Evolutionary conservation across 768 basidiomycete genomes (phyloP), one percentile per base, ranked within the genome.

Genomic region (Boletus patriciae): DNA sequence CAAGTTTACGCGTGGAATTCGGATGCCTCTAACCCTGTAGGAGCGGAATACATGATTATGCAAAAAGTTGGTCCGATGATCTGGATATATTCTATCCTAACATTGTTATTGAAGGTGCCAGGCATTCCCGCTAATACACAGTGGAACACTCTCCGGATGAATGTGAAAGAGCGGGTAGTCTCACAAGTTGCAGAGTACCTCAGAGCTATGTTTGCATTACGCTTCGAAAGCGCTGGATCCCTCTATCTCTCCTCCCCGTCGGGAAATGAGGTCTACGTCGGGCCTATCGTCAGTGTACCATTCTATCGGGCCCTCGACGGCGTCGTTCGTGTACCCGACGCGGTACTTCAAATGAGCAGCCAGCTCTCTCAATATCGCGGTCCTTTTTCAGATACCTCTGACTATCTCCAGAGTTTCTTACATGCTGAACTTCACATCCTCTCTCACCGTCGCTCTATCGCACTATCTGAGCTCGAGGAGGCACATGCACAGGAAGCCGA

Each of bases 251-350:
- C 13, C 11, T 29, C 44, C n/a, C 34, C 43, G 5, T 52, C 42
- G 23, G 21, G 12, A 16, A 15, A 15, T 18, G 34, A 46, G 2
- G 44, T 19, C 6, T 11, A 13, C 8, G 34, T 53, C 15, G 43
- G 33, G 23, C 42, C 33, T 12, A 38, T 53, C n/a, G n/a, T 46
- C 21, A 46, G 52, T 53, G 18, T n/a, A 29, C 52, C 44, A 18
- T 46, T 46, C 43, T 53, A 53, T 29, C 52, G 43, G 7, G 44
- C 52, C n/a, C n/a, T 53, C 12, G 52, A 47, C 8, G 52, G 44
- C n/a, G 19, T 53, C 15, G 25, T 46, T 47, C 52, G 44, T 19
- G 36, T 47, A 16, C 33, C 34, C 23, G 25, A 53, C 15, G 9
- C 52, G 34, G 34, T 25, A 8, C 25, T 8, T 25, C 23, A n/a